Evolutionary conservation across 179 eudicot species (phyloP), one percentile per base, ranked within the genome.

Genomic region (Spergularia azorica): DNA sequence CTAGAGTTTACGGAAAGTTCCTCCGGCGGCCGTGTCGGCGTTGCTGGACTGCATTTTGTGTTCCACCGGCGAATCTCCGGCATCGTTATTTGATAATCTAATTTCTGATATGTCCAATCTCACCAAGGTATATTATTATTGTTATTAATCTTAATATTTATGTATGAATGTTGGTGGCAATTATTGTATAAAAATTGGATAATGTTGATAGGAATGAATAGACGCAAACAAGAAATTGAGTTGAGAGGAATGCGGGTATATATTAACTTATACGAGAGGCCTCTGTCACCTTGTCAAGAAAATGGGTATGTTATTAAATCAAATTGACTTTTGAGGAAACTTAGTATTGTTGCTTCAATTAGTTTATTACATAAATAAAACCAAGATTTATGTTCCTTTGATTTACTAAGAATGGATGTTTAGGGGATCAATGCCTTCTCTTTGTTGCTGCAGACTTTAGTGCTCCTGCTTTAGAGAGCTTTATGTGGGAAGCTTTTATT

Each of bases 11-110:
- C 88, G 89, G 72, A 84, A 78, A 67, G 86, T 95, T 12, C 92
- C 98, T 67, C 88, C 97, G 80, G 82, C 88, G 50, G 94, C 97
- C 0, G 80, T 93, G 48, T 95, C 99, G 79, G 84, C 95, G 63
- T 83, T 91, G 91, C 17, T 95, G 6, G 98, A 95, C 79, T 95
- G 99, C 76, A 79, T 95, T 48, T 48, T 91, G 51, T 71, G 87
- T 75, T 84, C 97, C 18, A 79, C 92, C 32, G 79, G 70, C 60
- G 82, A 83, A 2, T 84, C 94, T 70, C 90, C 97, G 12, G 79
- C 90, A 9, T 80, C 84, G 0, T 82, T 95, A 12, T 89, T 87
- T 70, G 85, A 86, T 74, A 80, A 77, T 12, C 92, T 95, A 38
- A 82, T 88, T 63, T 72, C 84, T 7, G 67, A 81, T 55, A 88